Evolutionary conservation across 495 filamentous ascomycete genomes (phyloP).

Genomic region (Pyronema omphalodes): DNA sequence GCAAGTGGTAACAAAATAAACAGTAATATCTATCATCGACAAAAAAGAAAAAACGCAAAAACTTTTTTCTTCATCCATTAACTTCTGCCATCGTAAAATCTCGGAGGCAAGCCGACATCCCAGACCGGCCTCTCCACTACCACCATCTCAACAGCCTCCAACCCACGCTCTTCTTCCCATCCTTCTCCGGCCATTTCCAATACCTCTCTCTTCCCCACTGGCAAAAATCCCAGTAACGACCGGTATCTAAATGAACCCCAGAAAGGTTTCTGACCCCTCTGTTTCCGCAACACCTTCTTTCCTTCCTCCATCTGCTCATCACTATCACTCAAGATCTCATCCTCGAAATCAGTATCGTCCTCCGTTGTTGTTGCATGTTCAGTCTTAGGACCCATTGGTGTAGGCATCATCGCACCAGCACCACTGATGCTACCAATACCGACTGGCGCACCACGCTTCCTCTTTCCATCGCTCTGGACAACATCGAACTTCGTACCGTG

Average conservation of each 20-base stretch:
- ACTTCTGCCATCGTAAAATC: conserved; percentile 34
- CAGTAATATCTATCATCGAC: too few species aligned
- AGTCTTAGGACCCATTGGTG: conserved; percentile 25
- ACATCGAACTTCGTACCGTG: conserved; percentile 17
- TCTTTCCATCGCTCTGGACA: conserved; percentile 5
- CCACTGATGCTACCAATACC: conserved; percentile 24
- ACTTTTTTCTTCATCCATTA: background rate
- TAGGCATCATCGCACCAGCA: conserved; percentile 26
- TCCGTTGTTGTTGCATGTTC: conserved; percentile 33
- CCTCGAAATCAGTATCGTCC: conserved; percentile 41
- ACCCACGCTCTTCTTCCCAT: background rate
- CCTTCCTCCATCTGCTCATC: conserved; percentile 30
- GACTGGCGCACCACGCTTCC: conserved; percentile 23
- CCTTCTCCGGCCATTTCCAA: conserved; percentile 21
- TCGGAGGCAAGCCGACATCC: conserved; percentile 62
- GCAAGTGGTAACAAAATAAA: too few species aligned
- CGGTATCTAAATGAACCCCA: conserved; percentile 86
- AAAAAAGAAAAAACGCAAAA: background rate
- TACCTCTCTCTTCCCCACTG: conserved; percentile 32
- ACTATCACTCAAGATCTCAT: conserved; percentile 25
- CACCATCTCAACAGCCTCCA: conserved; percentile 1
- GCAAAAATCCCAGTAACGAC: conserved; percentile 74
- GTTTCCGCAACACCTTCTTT: conserved; percentile 27
- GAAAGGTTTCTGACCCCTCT: conserved; percentile 27
- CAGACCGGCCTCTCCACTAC: conserved; percentile 55